These are phyloP conservation scores for Penicillium ochrochloron DNA, from an alignment of 495 filamentous ascomycete species.

Conservation along the genomic window DNA sequence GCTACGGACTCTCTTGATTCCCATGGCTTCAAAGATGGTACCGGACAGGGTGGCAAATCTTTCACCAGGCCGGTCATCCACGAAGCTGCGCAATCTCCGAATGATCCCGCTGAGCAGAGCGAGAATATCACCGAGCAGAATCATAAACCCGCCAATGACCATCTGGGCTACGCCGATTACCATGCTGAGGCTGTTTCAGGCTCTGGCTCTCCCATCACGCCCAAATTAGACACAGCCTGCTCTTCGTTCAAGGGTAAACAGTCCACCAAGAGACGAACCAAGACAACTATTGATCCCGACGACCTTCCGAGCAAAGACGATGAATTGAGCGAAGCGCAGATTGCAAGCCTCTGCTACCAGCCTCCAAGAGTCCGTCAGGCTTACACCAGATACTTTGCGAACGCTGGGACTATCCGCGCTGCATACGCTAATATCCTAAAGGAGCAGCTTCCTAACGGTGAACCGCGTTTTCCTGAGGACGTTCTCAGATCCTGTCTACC, in stretches of 20 bases:
- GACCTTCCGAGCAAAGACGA: not conserved
- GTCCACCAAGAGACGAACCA: too few relatives aligned
- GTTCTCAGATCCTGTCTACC: slow-evolving; percentile 2
- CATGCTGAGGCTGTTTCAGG: not conserved
- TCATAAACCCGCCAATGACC: not conserved
- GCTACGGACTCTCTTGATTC: not conserved
- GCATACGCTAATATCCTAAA: not conserved
- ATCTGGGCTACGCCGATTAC: not conserved
- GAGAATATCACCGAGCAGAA: not conserved
- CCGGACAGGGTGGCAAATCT: too few relatives aligned
- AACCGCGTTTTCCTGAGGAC: not conserved
- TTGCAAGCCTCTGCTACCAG: not conserved
- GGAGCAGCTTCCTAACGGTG: not conserved
- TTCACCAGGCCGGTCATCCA: too few relatives aligned
- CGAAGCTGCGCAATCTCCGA: too few relatives aligned
- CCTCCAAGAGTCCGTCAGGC: not conserved
- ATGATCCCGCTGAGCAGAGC: too few relatives aligned
- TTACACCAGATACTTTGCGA: not conserved
- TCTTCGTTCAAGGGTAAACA: not conserved
- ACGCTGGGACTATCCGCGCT: not conserved
- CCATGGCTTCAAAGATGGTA: not conserved
- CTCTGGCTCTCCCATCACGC: not conserved
- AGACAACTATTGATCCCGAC: not conserved
- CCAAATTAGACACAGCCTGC: not conserved
- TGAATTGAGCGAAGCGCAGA: slow-evolving; percentile 2